phyloP scores from a whole-genome alignment of 306 rosid species.

The Cercis canadensis region DNA sequence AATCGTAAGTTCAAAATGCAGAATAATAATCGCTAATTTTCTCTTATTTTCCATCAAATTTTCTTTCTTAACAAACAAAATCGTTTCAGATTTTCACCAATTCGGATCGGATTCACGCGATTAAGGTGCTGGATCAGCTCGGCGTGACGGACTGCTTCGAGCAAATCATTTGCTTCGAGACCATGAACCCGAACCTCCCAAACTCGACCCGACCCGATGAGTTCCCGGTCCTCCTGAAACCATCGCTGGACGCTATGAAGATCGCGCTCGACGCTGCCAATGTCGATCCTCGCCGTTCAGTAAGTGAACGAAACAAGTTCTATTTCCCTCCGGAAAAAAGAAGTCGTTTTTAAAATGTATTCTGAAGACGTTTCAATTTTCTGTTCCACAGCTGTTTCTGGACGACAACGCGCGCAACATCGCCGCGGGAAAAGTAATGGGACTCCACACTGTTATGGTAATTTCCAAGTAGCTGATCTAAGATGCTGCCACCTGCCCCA shows the following conservation, averaged over 20 bases:
- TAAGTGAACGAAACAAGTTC: conserved; percentile 2
- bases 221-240: conserved; percentile 78
- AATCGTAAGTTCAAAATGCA: conserved; percentile 48
- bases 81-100: conserved; percentile 76
- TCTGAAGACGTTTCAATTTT: too few species aligned
- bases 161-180: conserved; percentile 81
- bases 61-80: not conserved
- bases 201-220: conserved; percentile 64
- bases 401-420: conserved; percentile 75
- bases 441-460: conserved; percentile 84
- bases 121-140: conserved; percentile 56
- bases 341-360: not conserved
- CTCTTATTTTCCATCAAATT: not conserved
- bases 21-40: too few species aligned
- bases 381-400: conserved; percentile 62
- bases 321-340: not conserved
- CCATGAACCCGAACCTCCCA: conserved; percentile 79
- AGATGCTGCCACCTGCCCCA: too few species aligned
- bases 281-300: conserved; percentile 78
- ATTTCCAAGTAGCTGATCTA: not conserved
- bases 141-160: conserved; percentile 75
- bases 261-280: conserved; percentile 58
- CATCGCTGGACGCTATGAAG: conserved; percentile 72
- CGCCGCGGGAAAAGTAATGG: conserved; percentile 73
- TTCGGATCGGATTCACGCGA: conserved; percentile 80